Evolutionary conservation across 192 early-diverging fungal genomes (phyloP), one percentile per base, ranked within the genome.

Genomic region (Coemansia sp.): DNA sequence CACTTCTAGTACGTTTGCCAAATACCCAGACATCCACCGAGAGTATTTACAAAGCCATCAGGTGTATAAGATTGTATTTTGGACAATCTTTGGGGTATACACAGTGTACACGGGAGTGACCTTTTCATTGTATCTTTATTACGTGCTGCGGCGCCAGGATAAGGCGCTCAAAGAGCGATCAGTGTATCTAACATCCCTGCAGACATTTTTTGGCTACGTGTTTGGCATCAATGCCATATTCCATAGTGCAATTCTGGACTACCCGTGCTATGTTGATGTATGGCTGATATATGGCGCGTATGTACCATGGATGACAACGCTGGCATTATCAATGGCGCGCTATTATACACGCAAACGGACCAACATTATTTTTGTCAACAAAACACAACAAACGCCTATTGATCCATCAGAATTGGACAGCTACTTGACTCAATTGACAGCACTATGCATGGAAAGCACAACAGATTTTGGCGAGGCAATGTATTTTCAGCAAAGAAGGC

Each of bases 241-340:
- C 4, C 64, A 52, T 11, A 42, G 50, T 16, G 45, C 57, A 19
- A 23, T 59, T 15, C 18, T 16, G 18, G 16, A 11, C 0, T 67
- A 59, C n/a, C 64, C 64, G 8, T 67, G 64, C 28, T 67, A 57
- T 50, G n/a, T 67, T 19, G 46, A 67, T 48, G 33, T 67, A 18
- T 67, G 64, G 64, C 38, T 67, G 14, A 14, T 59, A 19, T 59
- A 67, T 31, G 3, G 49, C 6, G 15, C 30, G 7, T 55, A 67
- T 47, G 30, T 43, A 1, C 9, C 26, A 8, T 67, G 64, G 64
- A 11, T 38, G 18, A 13, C 38, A 12, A 26, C 47, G 3, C 39
- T 66, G 8, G 45, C 41, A 5, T 31, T 66, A 21, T 18, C 49
- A 16, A 67, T 67, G 64, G 28, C 48, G 15, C 57, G 64, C 21